Evolutionary conservation across 139 green algal species (phyloP), one percentile per base, ranked within the genome.

Genomic region (Coccomyxa sp.): DNA sequence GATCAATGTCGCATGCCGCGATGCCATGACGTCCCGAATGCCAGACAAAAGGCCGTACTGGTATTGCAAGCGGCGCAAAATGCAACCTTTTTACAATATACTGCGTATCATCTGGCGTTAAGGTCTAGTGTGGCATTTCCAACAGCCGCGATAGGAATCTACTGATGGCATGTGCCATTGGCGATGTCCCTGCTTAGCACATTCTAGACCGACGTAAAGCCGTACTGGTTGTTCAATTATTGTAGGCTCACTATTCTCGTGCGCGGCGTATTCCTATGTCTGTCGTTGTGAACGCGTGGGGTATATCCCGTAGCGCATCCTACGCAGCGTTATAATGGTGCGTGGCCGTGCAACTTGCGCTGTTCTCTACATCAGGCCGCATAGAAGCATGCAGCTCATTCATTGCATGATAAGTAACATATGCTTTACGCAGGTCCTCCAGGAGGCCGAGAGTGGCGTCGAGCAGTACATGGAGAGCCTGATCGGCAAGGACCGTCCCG

Each of bases 401-500:
- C 33, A 22, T 37, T 36, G 2, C 7, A 6, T 31, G 58, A 36
- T 71, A 29, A 6, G 12, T 38, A 16, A 2, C 14, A 10, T 36
- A 7, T 71, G 18, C 58, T 35, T 34, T 5, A 36, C 64, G 35
- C 64, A 71, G 64, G 64, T 71, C 29, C 27, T 71, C 24, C 64
- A 71, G 64, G 64, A 71, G 64, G 64, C 35, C 29, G 64, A 29
- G 24, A 10, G 35, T 10, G 64, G 35, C 10, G 64, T 71, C n/a
- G 64, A 71, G 64, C 24, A 29, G 24, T 71, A 71, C 64, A 71
- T 71, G 64, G 35, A 22, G 12, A 34, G 64, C 64, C 27, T 71
- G 27, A 38, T 71, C 64, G 64, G 64, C 64, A 71, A 71, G 64
- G 64, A 71, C 64, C 64, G 64, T 29, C 64, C 64, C 14, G 64